phyloP scores from a whole-genome alignment of 75 land plant species.

The Pseudotsuga menziesii region DNA sequence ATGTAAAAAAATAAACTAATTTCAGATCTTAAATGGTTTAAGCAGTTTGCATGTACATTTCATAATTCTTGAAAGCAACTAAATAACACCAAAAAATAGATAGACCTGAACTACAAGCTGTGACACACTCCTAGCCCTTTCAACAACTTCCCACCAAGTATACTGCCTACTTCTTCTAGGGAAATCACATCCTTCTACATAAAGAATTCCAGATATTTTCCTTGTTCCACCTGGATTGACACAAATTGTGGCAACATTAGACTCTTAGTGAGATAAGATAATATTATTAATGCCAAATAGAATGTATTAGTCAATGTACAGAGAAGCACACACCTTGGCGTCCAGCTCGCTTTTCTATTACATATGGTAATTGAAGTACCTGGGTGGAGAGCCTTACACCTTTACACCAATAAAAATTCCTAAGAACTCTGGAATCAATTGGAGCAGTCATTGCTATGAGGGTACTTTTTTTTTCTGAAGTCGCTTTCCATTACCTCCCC shows the following conservation, averaged over 20 bases:
- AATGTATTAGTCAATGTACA: neutral
- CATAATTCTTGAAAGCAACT: neutral
- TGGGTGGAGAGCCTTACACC: slow-evolving; percentile 55
- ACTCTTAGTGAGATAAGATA: no score
- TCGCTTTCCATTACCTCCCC: slow-evolving; percentile 30
- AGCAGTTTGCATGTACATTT: neutral
- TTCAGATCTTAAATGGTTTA: neutral
- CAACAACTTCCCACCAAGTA: slow-evolving; percentile 83
- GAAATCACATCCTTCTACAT: slow-evolving; percentile 58
- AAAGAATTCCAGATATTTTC: slow-evolving; percentile 54
- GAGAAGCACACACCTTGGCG: slow-evolving; percentile 53
- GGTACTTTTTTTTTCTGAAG: slow-evolving; percentile 25
- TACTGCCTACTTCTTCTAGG: slow-evolving; percentile 65
- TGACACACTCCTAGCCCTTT: slow-evolving; percentile 52
- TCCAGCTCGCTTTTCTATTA: slow-evolving; percentile 47
- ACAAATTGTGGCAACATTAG: neutral
- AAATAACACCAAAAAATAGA: neutral
- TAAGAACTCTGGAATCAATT: no score
- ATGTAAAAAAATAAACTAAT: neutral
- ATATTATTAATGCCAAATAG: neutral
- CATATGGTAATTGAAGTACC: slow-evolving; percentile 53
- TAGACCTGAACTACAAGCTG: slow-evolving; percentile 92
- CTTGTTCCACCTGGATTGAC: slow-evolving; percentile 54
- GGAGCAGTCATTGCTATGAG: slow-evolving; percentile 12
- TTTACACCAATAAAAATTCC: no score